These are phyloP conservation scores for Penicillium canescens DNA, from an alignment of 495 filamentous ascomycete genomes.

Conservation along the genomic window DNA sequence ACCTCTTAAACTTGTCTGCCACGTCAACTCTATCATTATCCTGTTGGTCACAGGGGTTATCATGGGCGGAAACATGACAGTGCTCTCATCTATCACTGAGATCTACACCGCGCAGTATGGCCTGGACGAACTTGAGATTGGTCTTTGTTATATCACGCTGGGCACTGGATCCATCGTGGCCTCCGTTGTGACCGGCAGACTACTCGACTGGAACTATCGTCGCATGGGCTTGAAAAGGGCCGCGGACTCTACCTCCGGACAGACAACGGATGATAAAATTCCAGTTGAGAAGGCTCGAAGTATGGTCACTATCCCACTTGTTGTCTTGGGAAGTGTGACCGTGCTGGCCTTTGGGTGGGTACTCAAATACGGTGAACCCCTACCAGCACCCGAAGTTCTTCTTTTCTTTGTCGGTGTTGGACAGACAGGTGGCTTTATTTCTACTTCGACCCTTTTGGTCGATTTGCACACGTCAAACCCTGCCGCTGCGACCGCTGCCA, in stretches of 20 bases:
- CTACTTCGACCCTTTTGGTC: conserved; percentile 45
- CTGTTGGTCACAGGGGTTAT: conserved; percentile 38
- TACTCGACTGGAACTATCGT: conserved; percentile 45
- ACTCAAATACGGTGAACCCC: conserved; percentile 34
- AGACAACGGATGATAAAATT: not conserved
- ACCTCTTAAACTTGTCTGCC: conserved; percentile 46
- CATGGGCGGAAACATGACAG: conserved; percentile 29
- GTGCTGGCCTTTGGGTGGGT: conserved; percentile 21
- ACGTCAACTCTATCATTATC: conserved; percentile 53
- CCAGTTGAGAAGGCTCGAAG: conserved; percentile 19
- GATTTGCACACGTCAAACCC: conserved; percentile 58
- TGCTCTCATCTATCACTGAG: conserved; percentile 26
- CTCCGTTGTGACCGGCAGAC: conserved; percentile 26
- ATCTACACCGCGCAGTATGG: conserved; percentile 23
- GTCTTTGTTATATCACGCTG: conserved; percentile 36
- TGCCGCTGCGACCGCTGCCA: conserved; percentile 62
- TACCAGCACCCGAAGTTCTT: conserved; percentile 52
- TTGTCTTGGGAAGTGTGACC: conserved; percentile 12
- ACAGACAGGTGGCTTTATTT: conserved; percentile 52
- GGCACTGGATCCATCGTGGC: conserved; percentile 35
- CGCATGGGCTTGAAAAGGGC: conserved; percentile 26
- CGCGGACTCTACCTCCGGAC: not conserved
- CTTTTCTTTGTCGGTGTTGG: conserved; percentile 53
- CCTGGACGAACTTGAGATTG: conserved; percentile 31
- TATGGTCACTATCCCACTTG: conserved; percentile 15